Base-by-base conservation (phyloP, 2,329 filamentous ascomycete species). In the Canariomyces notabilis region DNA sequence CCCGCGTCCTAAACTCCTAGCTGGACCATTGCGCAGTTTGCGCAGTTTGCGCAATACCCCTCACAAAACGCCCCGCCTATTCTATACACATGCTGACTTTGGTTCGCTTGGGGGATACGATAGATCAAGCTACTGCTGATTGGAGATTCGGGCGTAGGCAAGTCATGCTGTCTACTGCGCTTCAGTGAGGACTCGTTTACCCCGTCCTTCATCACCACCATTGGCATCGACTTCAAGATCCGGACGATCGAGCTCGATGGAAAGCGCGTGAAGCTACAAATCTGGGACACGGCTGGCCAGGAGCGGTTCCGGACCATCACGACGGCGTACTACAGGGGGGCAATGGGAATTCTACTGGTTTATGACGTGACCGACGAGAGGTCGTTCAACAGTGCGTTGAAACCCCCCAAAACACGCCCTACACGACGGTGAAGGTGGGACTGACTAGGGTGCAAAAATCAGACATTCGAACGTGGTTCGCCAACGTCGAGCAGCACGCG, bases 151-250 rank as follows among this genome's bases (percentile, higher is more conserved):
- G 90, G 90, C 64, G 90, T 96, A 53, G 90, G 90, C 68, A 96
- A 96, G 74, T 96, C 90, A 59, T 96, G 90, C 82, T 95, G 90
- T 72, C 79, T 96, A 67, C 76, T 96, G 65, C 88, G 90, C 61
- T 96, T 96, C 76, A 95, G 89, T 71, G 90, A 96, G 73, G 90
- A 96, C 76, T 94, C 88, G 37, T 96, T 95, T 74, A 96, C 90
- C 43, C 90, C 90, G 35, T 95, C 89, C 60, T 96, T 95, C 77
- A 96, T 96, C 76, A 95, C 90, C 53, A 98, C 93, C 54, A 98
- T 98, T 71, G 93, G 93, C 59, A 97, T 98, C 75, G 93, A 98
- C 74, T 98, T 98, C 77, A 98, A 98, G 80, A 98, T 98, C 67
- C 82, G 93, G 58, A 98, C 93, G 56, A 98, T 98, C 73, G 93